Evolutionary conservation across 805 yeast genomes (phyloP).

Genomic region (Candida ulmi): DNA sequence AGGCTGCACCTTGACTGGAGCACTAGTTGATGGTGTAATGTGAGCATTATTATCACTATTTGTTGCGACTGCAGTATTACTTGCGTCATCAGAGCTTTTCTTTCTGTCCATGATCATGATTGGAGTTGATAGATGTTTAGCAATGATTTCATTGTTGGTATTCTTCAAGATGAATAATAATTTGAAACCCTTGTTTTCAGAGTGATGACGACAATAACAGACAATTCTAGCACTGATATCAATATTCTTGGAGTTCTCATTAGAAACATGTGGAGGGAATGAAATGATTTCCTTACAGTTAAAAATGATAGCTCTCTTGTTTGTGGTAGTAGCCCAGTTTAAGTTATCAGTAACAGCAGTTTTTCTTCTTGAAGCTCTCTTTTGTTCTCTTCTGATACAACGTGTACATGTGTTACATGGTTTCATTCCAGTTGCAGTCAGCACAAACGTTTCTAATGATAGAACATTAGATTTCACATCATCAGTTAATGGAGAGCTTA

Average conservation of each 20-base stretch:
- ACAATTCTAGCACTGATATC: constrained; percentile 72
- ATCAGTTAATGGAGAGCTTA: constrained; percentile 38
- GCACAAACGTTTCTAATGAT: constrained; percentile 74
- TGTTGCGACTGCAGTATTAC: constrained; percentile 5
- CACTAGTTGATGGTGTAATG: constrained; percentile 5
- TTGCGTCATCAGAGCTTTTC: constrained; percentile 28
- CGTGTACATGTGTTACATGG: constrained; percentile 79
- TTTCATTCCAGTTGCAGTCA: constrained; percentile 45
- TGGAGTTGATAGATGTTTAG: constrained; percentile 62
- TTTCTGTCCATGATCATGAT: constrained; percentile 95
- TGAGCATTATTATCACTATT: constrained; percentile 14
- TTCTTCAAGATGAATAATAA: constrained; percentile 65
- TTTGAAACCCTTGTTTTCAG: constrained; percentile 80
- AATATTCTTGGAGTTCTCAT: constrained; percentile 28
- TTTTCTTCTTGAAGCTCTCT: constrained; percentile 90
- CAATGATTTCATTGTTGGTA: constrained; percentile 55
- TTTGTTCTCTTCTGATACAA: constrained; percentile 89
- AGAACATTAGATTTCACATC: constrained; percentile 49
- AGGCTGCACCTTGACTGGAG: constrained; percentile 23
- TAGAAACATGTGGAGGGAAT: constrained; percentile 48
- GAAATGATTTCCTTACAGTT: constrained; percentile 86
- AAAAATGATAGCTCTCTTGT: constrained; percentile 81
- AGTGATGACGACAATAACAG: constrained; percentile 95
- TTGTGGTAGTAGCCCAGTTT: constrained; percentile 70
- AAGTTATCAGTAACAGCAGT: constrained; percentile 68